Conservation (phyloP, 2,329 filamentous ascomycete species). For the Coniochaeta sp. region DNA sequence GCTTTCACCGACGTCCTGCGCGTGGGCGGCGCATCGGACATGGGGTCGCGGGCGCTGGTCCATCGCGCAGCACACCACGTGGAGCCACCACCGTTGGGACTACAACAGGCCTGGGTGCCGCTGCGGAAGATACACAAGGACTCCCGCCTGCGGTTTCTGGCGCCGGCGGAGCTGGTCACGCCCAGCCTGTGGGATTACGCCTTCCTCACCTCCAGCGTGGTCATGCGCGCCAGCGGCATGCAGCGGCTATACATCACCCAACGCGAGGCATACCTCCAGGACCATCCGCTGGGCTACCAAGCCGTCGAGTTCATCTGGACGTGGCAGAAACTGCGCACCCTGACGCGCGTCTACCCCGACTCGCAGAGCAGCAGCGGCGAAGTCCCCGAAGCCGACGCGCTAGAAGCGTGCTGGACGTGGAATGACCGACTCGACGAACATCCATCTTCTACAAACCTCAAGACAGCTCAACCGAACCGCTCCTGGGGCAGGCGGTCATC, state of each 20-base stretch:
- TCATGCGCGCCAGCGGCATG: constrained; percentile 61
- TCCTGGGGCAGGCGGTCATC: constrained; percentile 27
- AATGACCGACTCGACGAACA: constrained; percentile 56
- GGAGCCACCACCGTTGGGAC: constrained; percentile 45
- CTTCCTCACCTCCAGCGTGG: constrained; percentile 62
- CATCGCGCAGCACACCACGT: constrained; percentile 10
- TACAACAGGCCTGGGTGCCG: constrained; percentile 66
- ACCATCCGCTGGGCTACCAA: constrained; percentile 28
- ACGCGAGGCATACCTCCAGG: constrained; percentile 66
- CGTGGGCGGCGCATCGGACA: constrained; percentile 29
- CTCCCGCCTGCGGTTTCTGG: constrained; percentile 63
- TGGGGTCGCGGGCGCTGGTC: neutral
- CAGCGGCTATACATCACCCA: constrained; percentile 71
- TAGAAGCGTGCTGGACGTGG: constrained; percentile 62
- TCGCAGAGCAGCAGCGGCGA: constrained; percentile 31
- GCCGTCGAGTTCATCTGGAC: constrained; percentile 55
- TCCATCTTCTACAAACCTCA: constrained; percentile 36
- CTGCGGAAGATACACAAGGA: constrained; percentile 71
- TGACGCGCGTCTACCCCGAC: constrained; percentile 50
- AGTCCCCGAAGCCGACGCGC: constrained; percentile 53
- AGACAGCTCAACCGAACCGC: constrained; percentile 29
- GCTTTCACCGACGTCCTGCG: constrained; percentile 54
- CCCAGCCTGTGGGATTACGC: constrained; percentile 63
- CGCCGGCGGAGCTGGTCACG: constrained; percentile 65
- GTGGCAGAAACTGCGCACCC: constrained; percentile 61